These are phyloP conservation scores for Artomyces pyxidatus DNA, from an alignment of 768 basidiomycete species.

Conservation along the genomic window DNA sequence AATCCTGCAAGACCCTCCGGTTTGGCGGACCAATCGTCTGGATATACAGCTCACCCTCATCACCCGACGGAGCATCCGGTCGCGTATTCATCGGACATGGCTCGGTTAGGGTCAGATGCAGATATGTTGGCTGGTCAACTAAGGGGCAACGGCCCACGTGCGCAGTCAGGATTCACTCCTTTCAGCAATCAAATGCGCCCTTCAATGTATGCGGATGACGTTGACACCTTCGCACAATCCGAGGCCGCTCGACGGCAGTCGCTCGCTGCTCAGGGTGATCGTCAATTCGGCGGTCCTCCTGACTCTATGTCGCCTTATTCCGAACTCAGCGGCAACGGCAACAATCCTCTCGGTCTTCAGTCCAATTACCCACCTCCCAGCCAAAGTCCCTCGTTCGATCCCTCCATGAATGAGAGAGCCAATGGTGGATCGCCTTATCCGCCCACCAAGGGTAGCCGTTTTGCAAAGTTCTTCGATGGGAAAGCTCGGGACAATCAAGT, in stretches of 20 bases:
- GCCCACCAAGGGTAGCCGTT: constrained; percentile 66
- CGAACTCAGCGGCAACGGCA: constrained; percentile 4
- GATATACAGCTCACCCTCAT: constrained; percentile 10
- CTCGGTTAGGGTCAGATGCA: neutral
- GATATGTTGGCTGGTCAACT: constrained; percentile 3
- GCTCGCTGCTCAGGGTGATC: neutral
- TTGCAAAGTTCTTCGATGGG: constrained; percentile 84
- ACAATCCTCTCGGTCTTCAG: constrained; percentile 5
- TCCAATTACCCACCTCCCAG: constrained; percentile 5
- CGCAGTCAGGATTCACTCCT: neutral
- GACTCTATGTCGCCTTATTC: neutral
- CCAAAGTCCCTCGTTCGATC: constrained; percentile 15
- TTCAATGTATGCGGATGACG: constrained; percentile 1
- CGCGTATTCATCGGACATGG: neutral
- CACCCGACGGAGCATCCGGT: neutral
- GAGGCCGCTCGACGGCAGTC: neutral
- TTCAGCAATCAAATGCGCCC: neutral
- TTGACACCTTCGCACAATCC: neutral
- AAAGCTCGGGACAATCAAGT: constrained; percentile 43
- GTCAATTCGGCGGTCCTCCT: neutral
- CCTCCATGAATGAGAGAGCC: constrained; percentile 14
- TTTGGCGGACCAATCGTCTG: constrained; percentile 10
- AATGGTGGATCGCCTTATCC: constrained; percentile 36
- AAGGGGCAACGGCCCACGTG: neutral
- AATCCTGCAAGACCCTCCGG: constrained; percentile 1